These are phyloP conservation scores for Pseudodiploospora longispora DNA, from an alignment of 2,329 filamentous ascomycete species.

Conservation along the genomic window DNA sequence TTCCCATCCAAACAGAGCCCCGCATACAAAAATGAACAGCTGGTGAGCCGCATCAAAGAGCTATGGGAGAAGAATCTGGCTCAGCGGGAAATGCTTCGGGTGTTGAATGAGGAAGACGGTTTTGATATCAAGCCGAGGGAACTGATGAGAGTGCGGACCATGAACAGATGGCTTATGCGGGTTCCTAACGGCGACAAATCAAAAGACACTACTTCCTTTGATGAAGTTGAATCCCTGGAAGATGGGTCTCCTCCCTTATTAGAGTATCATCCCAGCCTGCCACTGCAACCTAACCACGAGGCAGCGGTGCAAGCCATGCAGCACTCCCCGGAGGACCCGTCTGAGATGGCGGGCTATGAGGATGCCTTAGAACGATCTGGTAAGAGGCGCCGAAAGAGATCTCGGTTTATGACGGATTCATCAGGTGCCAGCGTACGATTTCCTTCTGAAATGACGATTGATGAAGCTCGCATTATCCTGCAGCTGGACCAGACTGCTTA, in stretches of 20 bases:
- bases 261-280: not conserved
- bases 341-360: not conserved
- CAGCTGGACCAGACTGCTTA: constrained; percentile 57
- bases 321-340: not conserved
- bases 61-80: constrained; percentile 69
- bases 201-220: constrained; percentile 14
- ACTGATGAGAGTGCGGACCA: constrained; percentile 59
- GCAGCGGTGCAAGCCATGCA: not conserved
- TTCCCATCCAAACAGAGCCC: constrained; percentile 70
- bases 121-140: constrained; percentile 65
- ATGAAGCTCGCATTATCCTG: constrained; percentile 66
- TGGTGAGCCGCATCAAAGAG: constrained; percentile 63
- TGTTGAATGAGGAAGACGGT: constrained; percentile 60
- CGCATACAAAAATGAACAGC: constrained; percentile 58
- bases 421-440: constrained; percentile 65
- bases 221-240: constrained; percentile 11
- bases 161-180: constrained; percentile 60
- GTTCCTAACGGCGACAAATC: constrained; percentile 50
- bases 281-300: not conserved
- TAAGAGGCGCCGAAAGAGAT: constrained; percentile 56
- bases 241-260: constrained; percentile 6
- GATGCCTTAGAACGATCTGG: constrained; percentile 4
- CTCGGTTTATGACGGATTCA: constrained; percentile 58
- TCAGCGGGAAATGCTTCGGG: constrained; percentile 65
- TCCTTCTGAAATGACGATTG: constrained; percentile 74